A percentile compares a stretch with the other conserved stretches of the same genome.
These are phyloP conservation scores for Gossypium turneri DNA, from an alignment of 345 rosid genomes.

Conservation along the genomic window DNA sequence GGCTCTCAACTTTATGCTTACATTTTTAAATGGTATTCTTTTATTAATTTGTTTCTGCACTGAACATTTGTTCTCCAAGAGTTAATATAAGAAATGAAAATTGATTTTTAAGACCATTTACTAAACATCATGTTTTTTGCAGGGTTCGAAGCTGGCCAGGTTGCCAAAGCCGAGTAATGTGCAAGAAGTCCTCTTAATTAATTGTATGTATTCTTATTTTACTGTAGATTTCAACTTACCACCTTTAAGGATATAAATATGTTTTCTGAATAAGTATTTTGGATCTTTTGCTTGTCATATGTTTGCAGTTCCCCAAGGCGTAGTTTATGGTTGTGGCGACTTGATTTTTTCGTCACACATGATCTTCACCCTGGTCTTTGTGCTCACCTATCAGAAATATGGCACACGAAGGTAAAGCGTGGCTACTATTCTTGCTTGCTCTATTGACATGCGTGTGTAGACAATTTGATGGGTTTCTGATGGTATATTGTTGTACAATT, in stretches of 20 bases:
- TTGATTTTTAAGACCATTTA: background rate
- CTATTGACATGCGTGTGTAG: background rate
- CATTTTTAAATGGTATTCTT: background rate
- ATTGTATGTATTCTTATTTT: slow-evolving; percentile 48
- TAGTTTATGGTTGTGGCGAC: slow-evolving; percentile 79
- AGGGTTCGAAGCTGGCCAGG: slow-evolving; percentile 84
- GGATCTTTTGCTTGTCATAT: slow-evolving; percentile 7
- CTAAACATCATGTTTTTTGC: slow-evolving; percentile 19
- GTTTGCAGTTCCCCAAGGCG: slow-evolving; percentile 70
- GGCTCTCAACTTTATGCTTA: background rate
- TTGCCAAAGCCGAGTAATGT: slow-evolving; percentile 75
- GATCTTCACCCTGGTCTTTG: slow-evolving; percentile 74
- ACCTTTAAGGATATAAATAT: background rate
- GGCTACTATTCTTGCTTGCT: background rate
- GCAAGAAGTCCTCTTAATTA: slow-evolving; percentile 64
- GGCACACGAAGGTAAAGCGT: slow-evolving; percentile 54
- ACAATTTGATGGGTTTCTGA: slow-evolving; percentile 3
- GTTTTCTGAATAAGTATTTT: background rate
- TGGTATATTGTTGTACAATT: slow-evolving; percentile 15
- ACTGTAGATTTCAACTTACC: background rate
- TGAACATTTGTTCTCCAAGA: background rate
- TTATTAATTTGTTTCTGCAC: background rate
- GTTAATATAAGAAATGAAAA: background rate
- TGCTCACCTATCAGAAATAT: slow-evolving; percentile 64
- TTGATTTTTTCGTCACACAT: slow-evolving; percentile 92